Evolutionary conservation across 2,329 filamentous ascomycete genomes (phyloP), one percentile per base, ranked within the genome.

Genomic region (Hymenoscyphus infarciens): DNA sequence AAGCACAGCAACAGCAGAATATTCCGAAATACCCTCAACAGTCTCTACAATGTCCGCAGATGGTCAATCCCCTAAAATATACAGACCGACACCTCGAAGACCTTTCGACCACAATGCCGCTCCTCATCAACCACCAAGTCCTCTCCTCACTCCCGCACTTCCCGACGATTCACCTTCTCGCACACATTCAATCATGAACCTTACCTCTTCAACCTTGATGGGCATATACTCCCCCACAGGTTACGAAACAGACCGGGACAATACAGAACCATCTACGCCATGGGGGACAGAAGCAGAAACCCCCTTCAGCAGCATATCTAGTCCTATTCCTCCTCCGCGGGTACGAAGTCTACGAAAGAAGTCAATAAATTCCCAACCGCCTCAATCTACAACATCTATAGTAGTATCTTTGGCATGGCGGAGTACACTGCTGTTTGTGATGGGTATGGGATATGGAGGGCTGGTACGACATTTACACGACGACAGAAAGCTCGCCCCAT

Each of bases 171-270:
- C 85, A 3, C 89, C 87, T 1, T 79, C 68, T 33, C 86, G 91
- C 63, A 90, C 88, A 27, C 86, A 89, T 67, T 97, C 92, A 10
- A 84, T 92, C 62, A 80, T 92, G 72, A 96, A 97, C 74, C 82
- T 99, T 64, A 97, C 92, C 3, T 88, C 90, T 10, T 93, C 92
- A 1, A 97, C 95, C 0, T 83, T 99, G 5, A 90, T 89, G 69
- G 94, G 95, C 61, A 99, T 99, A 71, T 99, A 96, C 79, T 87
- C 87, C 11, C 87, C 86, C 6, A 84, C 85, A 0, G 82, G 83
- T 35, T 83, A 83, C 63, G 79, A 83, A 54, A 76, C 76, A 66
- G 77, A 82, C 68, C 75, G 80, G 71, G 63, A 71, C 11, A 56
- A 61, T 56, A 85, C 86, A 67, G 86, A 87, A 65, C 76, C 81